Evolutionary conservation across 176 grass and related monocot genomes (phyloP).

Genomic region (Secale cereale): DNA sequence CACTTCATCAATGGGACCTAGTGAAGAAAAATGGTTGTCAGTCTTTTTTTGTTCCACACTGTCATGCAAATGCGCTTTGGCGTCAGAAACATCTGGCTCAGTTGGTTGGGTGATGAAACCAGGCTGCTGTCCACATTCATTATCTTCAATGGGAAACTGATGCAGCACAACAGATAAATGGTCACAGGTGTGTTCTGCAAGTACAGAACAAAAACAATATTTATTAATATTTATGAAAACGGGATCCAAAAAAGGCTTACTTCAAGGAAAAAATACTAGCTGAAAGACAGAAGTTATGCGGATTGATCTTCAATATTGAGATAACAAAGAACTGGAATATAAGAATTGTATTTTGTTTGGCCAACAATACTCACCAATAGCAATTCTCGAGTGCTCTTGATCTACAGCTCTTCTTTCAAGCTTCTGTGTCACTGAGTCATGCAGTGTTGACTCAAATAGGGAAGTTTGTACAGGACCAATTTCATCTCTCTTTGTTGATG

Average conservation of each 20-base stretch:
- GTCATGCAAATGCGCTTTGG: conserved; percentile 22
- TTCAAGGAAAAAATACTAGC: conserved; percentile 5
- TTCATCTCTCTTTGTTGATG: not conserved
- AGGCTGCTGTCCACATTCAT: conserved; percentile 1
- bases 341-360: not conserved
- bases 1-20: conserved; percentile 24
- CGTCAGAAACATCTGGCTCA: conserved; percentile 30
- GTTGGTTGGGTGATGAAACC: conserved; percentile 4
- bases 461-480: conserved; percentile 10
- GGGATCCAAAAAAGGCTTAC: not conserved
- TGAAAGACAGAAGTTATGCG: not conserved
- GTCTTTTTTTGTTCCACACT: conserved; percentile 22
- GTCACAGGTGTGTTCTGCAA: conserved; percentile 28
- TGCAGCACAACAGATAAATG: conserved; percentile 13
- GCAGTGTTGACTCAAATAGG: not conserved
- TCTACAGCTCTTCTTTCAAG: not conserved
- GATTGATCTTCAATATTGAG: not conserved
- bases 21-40: conserved; percentile 15
- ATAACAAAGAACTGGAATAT: conserved; percentile 3
- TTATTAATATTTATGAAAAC: conserved; percentile 5
- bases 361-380: conserved; percentile 30
- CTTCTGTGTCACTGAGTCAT: not conserved
- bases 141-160: conserved; percentile 5
- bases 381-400: conserved; percentile 16
- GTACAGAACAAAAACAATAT: not conserved